Evolutionary conservation across 805 yeast genomes (phyloP), one percentile per base, ranked within the genome.

Genomic region (Candida orba): DNA sequence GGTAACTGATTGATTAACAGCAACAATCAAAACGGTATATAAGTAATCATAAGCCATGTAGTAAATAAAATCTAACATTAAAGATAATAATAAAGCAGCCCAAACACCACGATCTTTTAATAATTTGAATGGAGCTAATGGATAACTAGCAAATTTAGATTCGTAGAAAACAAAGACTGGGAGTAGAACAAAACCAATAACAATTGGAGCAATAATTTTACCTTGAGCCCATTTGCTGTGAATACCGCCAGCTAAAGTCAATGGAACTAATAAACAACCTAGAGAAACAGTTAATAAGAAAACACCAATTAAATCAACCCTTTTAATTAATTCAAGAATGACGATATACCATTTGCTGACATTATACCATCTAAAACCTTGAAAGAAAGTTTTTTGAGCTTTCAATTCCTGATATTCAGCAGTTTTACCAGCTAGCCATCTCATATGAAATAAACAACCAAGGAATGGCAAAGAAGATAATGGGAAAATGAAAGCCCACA

Each of bases 401-500:
- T 54, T 56, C 33, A 79, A 50, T 3, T 55, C 62, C 23, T 59
- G 54, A 73, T 79, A 71, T 46, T 78, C 80, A n/a, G 68, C 70
- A 15, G 76, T 72, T 44, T 66, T 72, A 14, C 69, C 54, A 13
- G 86, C 89, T 44, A 62, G 57, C 51, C 62, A 64, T 50, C 72
- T 60, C 84, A 81, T 79, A 59, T 80, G 81, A 4, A 69, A 15
- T 53, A 79, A 64, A 54, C 81, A 72, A 6, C 52, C 49, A 8
- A 81, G 51, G 41, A 84, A 60, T 18, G 90, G 91, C n/a, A 84
- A 41, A 51, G 81, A 67, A 6, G 78, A 57, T 33, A 81, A 64
- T 31, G 90, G 90, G 70, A 79, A 75, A 50, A 84, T 81, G 52
- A 81, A 79, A 2, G 89, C 88, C 84, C 84, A 84, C 75, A 84